These are phyloP conservation scores for Coemansia sp. DNA, from an alignment of 192 early-diverging fungal species.

Conservation along the genomic window DNA sequence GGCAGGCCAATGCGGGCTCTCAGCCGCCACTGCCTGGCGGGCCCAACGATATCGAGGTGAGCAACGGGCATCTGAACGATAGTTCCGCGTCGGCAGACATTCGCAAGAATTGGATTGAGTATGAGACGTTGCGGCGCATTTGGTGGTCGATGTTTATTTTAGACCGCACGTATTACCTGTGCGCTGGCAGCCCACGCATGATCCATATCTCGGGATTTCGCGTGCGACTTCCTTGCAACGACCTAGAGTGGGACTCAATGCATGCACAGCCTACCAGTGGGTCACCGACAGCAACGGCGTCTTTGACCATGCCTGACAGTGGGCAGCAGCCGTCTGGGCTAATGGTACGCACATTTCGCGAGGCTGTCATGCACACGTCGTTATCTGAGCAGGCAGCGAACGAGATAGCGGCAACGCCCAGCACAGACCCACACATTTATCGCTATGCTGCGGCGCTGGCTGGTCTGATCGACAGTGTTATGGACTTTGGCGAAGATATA, in stretches of 20 bases:
- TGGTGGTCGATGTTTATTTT: conserved; percentile 55
- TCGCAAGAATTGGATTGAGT: conserved; percentile 40
- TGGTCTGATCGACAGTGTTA: conserved; percentile 39
- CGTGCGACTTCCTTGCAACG: conserved; percentile 50
- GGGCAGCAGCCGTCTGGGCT: conserved; percentile 27
- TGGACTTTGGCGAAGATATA: conserved; percentile 49
- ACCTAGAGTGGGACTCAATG: conserved; percentile 51
- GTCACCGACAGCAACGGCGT: conserved; percentile 21
- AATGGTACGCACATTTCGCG: conserved; percentile 54
- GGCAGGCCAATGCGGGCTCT: conserved; percentile 11
- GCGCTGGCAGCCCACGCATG: conserved; percentile 41
- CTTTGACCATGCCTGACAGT: conserved; percentile 4
- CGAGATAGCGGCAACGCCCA: conserved; percentile 40
- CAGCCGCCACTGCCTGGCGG: conserved; percentile 20
- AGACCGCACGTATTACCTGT: conserved; percentile 34
- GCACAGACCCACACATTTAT: conserved; percentile 33
- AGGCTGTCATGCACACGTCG: conserved; percentile 51
- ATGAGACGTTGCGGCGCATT: conserved; percentile 47
- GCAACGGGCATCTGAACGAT: not conserved
- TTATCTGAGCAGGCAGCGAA: conserved; percentile 35
- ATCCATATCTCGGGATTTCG: conserved; percentile 33
- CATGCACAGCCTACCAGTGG: conserved; percentile 26
- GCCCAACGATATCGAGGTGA: conserved; percentile 18
- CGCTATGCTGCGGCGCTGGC: conserved; percentile 41
- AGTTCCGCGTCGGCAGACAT: conserved; percentile 21